phyloP scores from a whole-genome alignment of 495 filamentous ascomycete genomes.

The Rhypophila decipiens region DNA sequence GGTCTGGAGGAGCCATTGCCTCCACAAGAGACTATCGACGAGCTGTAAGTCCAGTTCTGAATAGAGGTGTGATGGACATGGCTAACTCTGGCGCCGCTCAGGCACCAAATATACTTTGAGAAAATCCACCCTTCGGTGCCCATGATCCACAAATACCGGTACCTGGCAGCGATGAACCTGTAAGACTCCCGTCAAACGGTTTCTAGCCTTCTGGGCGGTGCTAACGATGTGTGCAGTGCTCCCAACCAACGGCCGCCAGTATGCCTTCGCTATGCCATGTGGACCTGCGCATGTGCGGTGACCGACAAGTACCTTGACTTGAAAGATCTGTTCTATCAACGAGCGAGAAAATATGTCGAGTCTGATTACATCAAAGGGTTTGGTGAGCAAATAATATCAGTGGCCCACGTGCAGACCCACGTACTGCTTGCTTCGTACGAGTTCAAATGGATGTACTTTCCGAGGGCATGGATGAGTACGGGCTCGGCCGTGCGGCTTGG shows the following conservation, averaged over 20 bases:
- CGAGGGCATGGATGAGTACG: slow-evolving; percentile 88
- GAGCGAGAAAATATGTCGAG: slow-evolving; percentile 84
- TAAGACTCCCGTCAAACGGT: slow-evolving; percentile 22
- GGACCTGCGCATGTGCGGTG: slow-evolving; percentile 78
- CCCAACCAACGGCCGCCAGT: slow-evolving; percentile 83
- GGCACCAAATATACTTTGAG: slow-evolving; percentile 81
- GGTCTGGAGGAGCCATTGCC: slow-evolving; percentile 91
- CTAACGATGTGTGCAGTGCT: slow-evolving; percentile 33
- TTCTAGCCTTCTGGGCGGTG: background rate
- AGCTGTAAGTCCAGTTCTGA: slow-evolving; percentile 56
- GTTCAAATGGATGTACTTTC: slow-evolving; percentile 98
- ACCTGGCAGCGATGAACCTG: slow-evolving; percentile 76
- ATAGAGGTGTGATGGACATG: no score
- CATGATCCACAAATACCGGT: slow-evolving; percentile 83
- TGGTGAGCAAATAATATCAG: slow-evolving; percentile 76
- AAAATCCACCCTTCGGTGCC: slow-evolving; percentile 81
- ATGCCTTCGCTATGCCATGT: slow-evolving; percentile 87
- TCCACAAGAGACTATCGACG: slow-evolving; percentile 78
- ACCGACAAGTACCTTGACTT: slow-evolving; percentile 71
- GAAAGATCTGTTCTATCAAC: slow-evolving; percentile 78
- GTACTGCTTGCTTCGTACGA: slow-evolving; percentile 75
- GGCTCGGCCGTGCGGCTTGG: slow-evolving; percentile 69
- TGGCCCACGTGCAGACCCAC: slow-evolving; percentile 80
- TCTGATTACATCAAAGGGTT: slow-evolving; percentile 88
- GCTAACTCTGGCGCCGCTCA: no score